Conservation (phyloP, 768 basidiomycete species). For the Tylopilus balloui region DNA sequence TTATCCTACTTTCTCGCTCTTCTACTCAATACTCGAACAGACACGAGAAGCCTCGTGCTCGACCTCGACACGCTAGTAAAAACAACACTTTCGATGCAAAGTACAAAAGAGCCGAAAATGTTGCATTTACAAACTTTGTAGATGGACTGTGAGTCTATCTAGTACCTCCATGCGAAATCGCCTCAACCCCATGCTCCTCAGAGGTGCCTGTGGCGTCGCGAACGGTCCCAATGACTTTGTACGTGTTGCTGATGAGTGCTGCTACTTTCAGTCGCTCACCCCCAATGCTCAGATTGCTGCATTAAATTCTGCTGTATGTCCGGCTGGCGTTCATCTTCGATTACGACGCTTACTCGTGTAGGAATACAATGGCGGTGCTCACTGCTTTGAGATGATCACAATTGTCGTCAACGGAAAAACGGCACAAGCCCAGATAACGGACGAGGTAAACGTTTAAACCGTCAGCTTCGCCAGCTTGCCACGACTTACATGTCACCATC, state of each 20-base stretch:
- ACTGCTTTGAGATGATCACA: conserved; percentile 44
- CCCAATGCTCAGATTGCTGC: conserved; percentile 39
- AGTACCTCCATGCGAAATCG: background rate
- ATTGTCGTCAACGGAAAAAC: conserved; percentile 38
- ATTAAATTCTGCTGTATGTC: conserved; percentile 36
- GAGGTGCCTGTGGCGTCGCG: conserved; percentile 38
- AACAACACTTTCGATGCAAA: background rate
- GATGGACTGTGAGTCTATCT: conserved; percentile 23
- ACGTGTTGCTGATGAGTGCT: background rate
- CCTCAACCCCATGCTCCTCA: conserved; percentile 17
- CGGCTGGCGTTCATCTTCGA: background rate
- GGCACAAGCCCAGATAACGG: conserved; percentile 40
- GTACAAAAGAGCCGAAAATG: conserved; percentile 18
- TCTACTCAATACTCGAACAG: background rate
- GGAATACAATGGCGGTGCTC: conserved; percentile 38
- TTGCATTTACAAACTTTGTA: conserved; percentile 25
- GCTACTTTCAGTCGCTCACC: background rate
- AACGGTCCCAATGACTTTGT: conserved; percentile 28
- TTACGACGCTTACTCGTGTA: conserved; percentile 13
- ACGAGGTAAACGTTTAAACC: conserved; percentile 34
- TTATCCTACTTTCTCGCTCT: conserved; percentile 14
- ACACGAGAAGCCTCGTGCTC: conserved; percentile 11
- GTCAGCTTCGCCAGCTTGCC: background rate
- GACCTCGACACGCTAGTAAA: conserved; percentile 4
- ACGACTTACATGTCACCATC: background rate